phyloP scores from a whole-genome alignment of 2,329 filamentous ascomycete species.

The Verticillium klebahnii region DNA sequence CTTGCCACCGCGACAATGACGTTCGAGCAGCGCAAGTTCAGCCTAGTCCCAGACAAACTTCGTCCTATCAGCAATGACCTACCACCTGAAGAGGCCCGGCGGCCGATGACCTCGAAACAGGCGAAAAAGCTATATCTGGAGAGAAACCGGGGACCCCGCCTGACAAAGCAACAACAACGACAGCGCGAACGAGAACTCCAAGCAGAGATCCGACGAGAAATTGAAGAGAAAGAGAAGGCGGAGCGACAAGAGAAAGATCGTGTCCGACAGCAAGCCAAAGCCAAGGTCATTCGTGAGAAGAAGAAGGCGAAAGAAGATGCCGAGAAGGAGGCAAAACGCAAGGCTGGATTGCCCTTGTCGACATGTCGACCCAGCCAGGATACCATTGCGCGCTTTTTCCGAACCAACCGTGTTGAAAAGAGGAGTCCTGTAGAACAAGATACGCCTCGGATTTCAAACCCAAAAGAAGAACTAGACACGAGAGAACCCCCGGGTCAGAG shows the following conservation, averaged over 20 bases:
- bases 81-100: neutral
- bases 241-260: constrained; percentile 49
- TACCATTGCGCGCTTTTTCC: constrained; percentile 49
- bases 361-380: constrained; percentile 52
- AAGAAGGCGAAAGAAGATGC: constrained; percentile 50
- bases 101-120: constrained; percentile 38
- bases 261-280: constrained; percentile 42
- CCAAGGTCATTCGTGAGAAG: constrained; percentile 46
- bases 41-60: constrained; percentile 31
- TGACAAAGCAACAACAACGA: constrained; percentile 39
- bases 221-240: constrained; percentile 37
- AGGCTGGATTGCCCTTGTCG: constrained; percentile 48
- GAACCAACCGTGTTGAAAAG: constrained; percentile 24
- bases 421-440: constrained; percentile 11
- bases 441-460: constrained; percentile 9
- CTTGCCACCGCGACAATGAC: constrained; percentile 22
- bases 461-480: neutral
- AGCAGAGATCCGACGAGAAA: constrained; percentile 8
- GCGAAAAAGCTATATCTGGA: constrained; percentile 32
- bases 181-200: constrained; percentile 26
- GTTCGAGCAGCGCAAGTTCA: constrained; percentile 37
- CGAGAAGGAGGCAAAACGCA: constrained; percentile 44
- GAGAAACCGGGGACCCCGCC: constrained; percentile 29
- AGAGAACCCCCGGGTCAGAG: no score
- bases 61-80: constrained; percentile 11